Conservation (phyloP, 1,284 basidiomycete genomes). For the Entoloma clypeatum region DNA sequence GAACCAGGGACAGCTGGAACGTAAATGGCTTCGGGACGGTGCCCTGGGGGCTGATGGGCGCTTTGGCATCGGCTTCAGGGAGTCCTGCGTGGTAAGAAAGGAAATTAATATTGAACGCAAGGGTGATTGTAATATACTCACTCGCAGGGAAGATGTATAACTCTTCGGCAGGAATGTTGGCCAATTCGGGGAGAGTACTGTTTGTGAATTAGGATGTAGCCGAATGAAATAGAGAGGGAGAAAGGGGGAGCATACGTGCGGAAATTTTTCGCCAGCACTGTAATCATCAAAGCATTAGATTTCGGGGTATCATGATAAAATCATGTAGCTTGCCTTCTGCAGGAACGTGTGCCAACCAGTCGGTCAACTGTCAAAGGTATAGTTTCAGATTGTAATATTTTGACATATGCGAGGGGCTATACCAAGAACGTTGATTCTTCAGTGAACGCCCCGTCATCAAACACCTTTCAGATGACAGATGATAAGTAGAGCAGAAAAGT, state of each 20-base stretch:
- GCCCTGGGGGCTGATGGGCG: constrained; percentile 48
- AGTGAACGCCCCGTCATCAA: constrained; percentile 61
- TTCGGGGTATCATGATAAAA: neutral
- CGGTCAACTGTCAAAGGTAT: constrained; percentile 48
- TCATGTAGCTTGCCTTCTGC: constrained; percentile 32
- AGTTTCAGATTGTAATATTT: too few species aligned
- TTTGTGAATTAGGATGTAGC: constrained; percentile 12
- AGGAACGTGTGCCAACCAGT: constrained; percentile 63
- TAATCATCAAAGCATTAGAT: constrained; percentile 5
- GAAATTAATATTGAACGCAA: constrained; percentile 14
- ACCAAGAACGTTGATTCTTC: constrained; percentile 69
- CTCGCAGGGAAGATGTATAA: constrained; percentile 67
- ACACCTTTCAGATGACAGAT: constrained; percentile 39
- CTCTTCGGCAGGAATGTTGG: constrained; percentile 53
- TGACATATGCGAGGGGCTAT: too few species aligned
- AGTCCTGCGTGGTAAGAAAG: constrained; percentile 35
- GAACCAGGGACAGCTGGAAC: constrained; percentile 51
- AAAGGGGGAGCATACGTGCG: constrained; percentile 32
- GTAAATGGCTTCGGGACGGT: constrained; percentile 48
- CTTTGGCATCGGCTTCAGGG: constrained; percentile 30
- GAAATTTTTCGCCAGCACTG: constrained; percentile 71
- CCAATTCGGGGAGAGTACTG: constrained; percentile 49
- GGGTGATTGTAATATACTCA: constrained; percentile 24
- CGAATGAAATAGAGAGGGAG: neutral
- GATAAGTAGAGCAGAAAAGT: neutral